Evolutionary conservation across 129 eudicot genomes (phyloP), one percentile per base, ranked within the genome.

Genomic region (Pulicaria dysenterica): DNA sequence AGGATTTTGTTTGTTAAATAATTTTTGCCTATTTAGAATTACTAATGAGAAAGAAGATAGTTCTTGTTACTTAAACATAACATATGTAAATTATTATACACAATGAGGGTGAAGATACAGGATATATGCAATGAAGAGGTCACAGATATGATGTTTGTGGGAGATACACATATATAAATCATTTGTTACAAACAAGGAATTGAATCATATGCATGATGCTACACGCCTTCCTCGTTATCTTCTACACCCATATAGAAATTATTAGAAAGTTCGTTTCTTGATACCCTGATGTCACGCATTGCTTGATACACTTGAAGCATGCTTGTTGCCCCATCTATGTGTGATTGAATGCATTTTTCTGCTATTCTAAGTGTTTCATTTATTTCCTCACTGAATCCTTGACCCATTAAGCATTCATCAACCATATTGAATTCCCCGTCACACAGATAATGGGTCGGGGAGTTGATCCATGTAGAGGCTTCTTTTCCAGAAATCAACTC

Each of bases 401-500:
- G 69, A 34, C 45, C 38, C 45, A 14, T 12, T 34, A 54, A 53
- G 77, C 70, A 42, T 48, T 48, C 70, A 14, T 56, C 74, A 36
- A 61, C 14, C 11, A 3, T 12, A 67, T 15, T 11, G 4, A 60
- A 55, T 4, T 49, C 71, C 15, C 34, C 7, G 3, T 16, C 19
- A 4, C 49, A 31, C 64, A 43, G 16, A 44, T 44, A 1, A 44
- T 58, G 73, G 0, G 11, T 54, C 4, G 6, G 0, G 9, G 75
- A 47, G 47, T 77, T 19, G 19, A 47, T 19, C 59, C 56, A 7
- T n/a, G 14, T 16, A 13, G 15, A 58, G 38, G 56, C 47, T 6
- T 58, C 69, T 76, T 75, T 89, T 17, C 94, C 85, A 1, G 84
- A 83, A 13, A 87, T 78, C 58, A 87, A 69, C 81, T 92, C 96